phyloP scores from a whole-genome alignment of 306 rosid species.

The Fragaria ananassa region DNA sequence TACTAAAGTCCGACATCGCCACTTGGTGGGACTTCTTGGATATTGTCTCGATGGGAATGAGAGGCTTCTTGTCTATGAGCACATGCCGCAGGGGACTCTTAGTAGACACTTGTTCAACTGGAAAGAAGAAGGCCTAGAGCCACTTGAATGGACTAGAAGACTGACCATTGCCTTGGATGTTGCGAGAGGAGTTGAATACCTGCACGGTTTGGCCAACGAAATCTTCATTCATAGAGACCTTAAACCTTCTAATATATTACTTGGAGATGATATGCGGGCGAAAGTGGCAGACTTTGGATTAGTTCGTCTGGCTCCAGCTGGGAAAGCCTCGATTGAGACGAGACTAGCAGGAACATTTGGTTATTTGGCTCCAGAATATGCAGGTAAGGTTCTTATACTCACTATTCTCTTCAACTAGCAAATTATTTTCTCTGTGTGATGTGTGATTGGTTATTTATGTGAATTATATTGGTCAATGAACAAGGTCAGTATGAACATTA shows the following conservation, averaged over 20 bases:
- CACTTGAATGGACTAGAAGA: conserved; percentile 80
- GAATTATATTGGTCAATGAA: neutral
- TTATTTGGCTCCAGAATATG: conserved; percentile 92
- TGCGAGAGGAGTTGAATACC: conserved; percentile 89
- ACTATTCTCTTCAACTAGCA: neutral
- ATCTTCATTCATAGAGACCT: conserved; percentile 90
- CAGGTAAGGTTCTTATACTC: conserved; percentile 41
- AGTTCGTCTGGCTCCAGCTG: conserved; percentile 93
- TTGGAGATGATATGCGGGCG: conserved; percentile 83
- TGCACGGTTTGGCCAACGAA: conserved; percentile 72
- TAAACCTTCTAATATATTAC: conserved; percentile 90
- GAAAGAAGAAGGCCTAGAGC: conserved; percentile 53
- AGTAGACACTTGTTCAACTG: conserved; percentile 56
- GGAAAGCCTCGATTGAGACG: conserved; percentile 75
- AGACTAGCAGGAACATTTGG: conserved; percentile 93
- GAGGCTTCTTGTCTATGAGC: conserved; percentile 83
- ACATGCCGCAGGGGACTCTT: conserved; percentile 88
- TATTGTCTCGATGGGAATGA: conserved; percentile 84
- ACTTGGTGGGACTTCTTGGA: conserved; percentile 83
- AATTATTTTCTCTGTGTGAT: neutral
- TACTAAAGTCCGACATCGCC: conserved; percentile 76
- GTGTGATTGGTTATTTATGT: neutral
- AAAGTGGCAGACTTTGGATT: conserved; percentile 93
- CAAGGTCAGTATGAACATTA: neutral
- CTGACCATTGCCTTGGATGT: conserved; percentile 81